These are phyloP conservation scores for Pseudopediastrum boryanum DNA, from an alignment of 139 green algal genomes.

Conservation along the genomic window DNA sequence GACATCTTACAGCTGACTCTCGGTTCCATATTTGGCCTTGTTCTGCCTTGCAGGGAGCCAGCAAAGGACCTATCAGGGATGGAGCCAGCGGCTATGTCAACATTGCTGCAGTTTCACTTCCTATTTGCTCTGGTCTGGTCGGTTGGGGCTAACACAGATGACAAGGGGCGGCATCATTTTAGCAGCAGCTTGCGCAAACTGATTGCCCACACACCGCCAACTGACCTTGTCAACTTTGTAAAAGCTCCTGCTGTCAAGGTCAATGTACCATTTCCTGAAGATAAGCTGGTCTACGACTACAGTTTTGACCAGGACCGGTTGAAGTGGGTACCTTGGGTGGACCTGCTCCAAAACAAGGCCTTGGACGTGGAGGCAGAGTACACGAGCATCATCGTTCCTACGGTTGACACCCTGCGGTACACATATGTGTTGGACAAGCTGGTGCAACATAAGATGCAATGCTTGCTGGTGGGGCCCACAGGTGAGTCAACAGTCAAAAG, in stretches of 20 bases:
- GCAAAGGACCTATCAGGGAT: no score
- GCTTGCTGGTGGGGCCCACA: slow-evolving; percentile 75
- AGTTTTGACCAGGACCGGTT: slow-evolving; percentile 62
- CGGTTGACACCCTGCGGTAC: slow-evolving; percentile 65
- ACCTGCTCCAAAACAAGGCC: slow-evolving; percentile 51
- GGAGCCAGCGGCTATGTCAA: no score
- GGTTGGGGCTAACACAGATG: slow-evolving; percentile 69
- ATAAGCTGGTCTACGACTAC: slow-evolving; percentile 74
- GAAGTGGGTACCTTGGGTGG: slow-evolving; percentile 72
- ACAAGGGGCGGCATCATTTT: slow-evolving; percentile 54
- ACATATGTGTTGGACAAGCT: slow-evolving; percentile 71
- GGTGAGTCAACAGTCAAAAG: slow-evolving; percentile 68
- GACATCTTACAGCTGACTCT: no score
- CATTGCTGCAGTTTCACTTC: slow-evolving; percentile 64
- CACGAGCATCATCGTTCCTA: slow-evolving; percentile 79
- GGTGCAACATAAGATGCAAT: slow-evolving; percentile 61
- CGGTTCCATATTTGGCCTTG: no score
- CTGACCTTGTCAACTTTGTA: slow-evolving; percentile 48
- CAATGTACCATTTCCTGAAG: slow-evolving; percentile 53
- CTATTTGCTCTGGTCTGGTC: slow-evolving; percentile 80
- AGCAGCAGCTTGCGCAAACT: slow-evolving; percentile 53
- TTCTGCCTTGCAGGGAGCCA: no score
- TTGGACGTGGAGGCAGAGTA: slow-evolving; percentile 65
- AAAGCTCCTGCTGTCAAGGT: slow-evolving; percentile 44
- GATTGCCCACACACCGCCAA: slow-evolving; percentile 52